Conservation (phyloP, 164 flowering plant species). For the Piper betle region DNA sequence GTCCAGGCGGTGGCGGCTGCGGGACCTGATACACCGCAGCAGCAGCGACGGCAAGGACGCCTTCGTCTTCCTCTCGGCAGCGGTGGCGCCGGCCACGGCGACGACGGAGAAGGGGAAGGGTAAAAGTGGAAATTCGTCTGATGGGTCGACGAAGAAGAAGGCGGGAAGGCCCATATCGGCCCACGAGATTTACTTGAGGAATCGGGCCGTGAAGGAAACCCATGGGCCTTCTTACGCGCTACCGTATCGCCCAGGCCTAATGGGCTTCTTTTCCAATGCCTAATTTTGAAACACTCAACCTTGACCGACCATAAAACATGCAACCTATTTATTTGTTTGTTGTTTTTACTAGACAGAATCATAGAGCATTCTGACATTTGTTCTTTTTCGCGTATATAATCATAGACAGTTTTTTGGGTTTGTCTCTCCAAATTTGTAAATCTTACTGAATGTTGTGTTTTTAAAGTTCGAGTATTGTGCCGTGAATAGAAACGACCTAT, state of each 20-base stretch:
- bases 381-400: too few relatives aligned
- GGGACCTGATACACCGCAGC: conserved; percentile 28
- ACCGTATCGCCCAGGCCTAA: conserved; percentile 38
- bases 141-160: not conserved
- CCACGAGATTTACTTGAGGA: conserved; percentile 17
- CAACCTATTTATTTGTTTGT: too few relatives aligned
- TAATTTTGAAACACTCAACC: too few relatives aligned
- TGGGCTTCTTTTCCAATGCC: conserved; percentile 31
- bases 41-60: conserved; percentile 37
- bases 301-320: too few relatives aligned
- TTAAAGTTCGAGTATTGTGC: too few relatives aligned
- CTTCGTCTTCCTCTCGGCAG: conserved; percentile 23
- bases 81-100: conserved; percentile 3
- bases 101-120: not conserved
- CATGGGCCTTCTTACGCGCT: conserved; percentile 26
- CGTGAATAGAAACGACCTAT: too few relatives aligned
- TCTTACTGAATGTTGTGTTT: too few relatives aligned
- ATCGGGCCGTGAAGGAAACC: conserved; percentile 18
- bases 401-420: too few relatives aligned
- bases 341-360: too few relatives aligned
- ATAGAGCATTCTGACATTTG: too few relatives aligned
- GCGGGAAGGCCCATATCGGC: conserved; percentile 6
- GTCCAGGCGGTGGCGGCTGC: conserved; percentile 22
- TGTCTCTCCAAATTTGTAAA: too few relatives aligned
- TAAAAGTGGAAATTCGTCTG: not conserved